A percentile compares a stretch with the other conserved stretches of the same genome.
phyloP scores from a whole-genome alignment of 345 rosid genomes.

The Nasturtium officinale region DNA sequence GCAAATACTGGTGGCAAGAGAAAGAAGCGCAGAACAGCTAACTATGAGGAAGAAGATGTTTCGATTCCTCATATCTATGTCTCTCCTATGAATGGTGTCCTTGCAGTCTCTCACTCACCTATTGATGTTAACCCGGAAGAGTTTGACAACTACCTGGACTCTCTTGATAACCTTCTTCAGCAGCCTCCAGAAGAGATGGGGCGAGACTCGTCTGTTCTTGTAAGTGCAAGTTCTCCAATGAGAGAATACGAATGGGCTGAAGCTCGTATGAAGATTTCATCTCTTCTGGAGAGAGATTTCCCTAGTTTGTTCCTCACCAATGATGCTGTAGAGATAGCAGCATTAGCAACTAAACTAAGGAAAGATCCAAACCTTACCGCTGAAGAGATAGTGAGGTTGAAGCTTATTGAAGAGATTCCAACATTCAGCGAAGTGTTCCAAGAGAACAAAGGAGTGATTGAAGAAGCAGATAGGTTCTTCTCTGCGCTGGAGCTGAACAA shows the following conservation, averaged over 20 bases:
- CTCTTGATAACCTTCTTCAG: slow-evolving; percentile 62
- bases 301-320: slow-evolving; percentile 52
- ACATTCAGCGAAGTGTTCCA: slow-evolving; percentile 56
- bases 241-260: slow-evolving; percentile 58
- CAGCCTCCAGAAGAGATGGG: slow-evolving; percentile 47
- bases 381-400: slow-evolving; percentile 67
- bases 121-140: slow-evolving; percentile 52
- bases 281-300: slow-evolving; percentile 58
- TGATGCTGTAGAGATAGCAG: slow-evolving; percentile 50
- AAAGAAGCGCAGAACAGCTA: slow-evolving; percentile 27
- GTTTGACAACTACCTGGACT: slow-evolving; percentile 68
- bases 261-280: slow-evolving; percentile 58
- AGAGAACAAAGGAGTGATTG: slow-evolving; percentile 55
- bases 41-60: slow-evolving; percentile 39
- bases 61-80: slow-evolving; percentile 43
- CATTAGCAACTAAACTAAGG: slow-evolving; percentile 57
- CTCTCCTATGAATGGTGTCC: slow-evolving; percentile 44
- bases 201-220: slow-evolving; percentile 21
- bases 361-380: slow-evolving; percentile 61
- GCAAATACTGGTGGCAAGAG: slow-evolving; percentile 35
- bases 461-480: slow-evolving; percentile 54
- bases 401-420: slow-evolving; percentile 69
- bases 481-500: slow-evolving; percentile 56
- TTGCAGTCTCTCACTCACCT: slow-evolving; percentile 34
- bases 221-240: slow-evolving; percentile 32